These are phyloP conservation scores for Polygonum aviculare DNA, from an alignment of 148 eudicot genomes.

Conservation along the genomic window DNA sequence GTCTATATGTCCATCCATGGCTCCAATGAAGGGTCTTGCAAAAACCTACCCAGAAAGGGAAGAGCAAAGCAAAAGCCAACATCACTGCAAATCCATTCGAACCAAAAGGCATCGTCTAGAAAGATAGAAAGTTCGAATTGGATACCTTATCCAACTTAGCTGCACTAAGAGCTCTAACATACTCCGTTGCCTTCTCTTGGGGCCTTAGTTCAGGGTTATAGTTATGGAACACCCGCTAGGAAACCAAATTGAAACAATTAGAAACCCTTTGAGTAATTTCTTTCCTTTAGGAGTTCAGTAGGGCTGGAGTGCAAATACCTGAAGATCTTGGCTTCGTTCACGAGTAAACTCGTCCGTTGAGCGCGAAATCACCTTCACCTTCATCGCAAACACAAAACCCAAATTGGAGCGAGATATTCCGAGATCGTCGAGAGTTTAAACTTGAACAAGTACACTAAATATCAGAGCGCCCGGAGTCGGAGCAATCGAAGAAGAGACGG, in stretches of 20 bases:
- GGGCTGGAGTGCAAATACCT: slow-evolving; percentile 26
- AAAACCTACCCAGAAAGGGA: slow-evolving; percentile 35
- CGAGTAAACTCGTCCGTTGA: slow-evolving; percentile 80
- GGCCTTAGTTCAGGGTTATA: slow-evolving; percentile 76
- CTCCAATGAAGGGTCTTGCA: slow-evolving; percentile 87
- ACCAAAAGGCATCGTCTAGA: not conserved
- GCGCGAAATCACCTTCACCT: slow-evolving; percentile 73
- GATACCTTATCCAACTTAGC: slow-evolving; percentile 85
- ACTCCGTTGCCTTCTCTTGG: slow-evolving; percentile 87
- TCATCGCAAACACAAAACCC: slow-evolving; percentile 1
- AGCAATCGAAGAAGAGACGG: too few species aligned
- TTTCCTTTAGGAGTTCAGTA: not conserved
- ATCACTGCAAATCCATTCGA: not conserved
- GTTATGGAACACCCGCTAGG: slow-evolving; percentile 72
- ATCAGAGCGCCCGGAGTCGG: too few species aligned
- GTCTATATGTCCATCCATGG: slow-evolving; percentile 85
- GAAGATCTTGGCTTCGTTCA: slow-evolving; percentile 82
- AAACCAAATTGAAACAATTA: not conserved
- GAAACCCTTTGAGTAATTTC: not conserved
- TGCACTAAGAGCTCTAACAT: slow-evolving; percentile 79
- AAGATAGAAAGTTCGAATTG: not conserved
- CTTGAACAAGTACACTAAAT: too few species aligned
- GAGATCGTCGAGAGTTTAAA: too few species aligned
- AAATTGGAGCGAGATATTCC: too few species aligned
- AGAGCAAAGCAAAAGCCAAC: not conserved